Evolutionary conservation across 129 eudicot species (phyloP).

Genomic region (Cynara cardunculus): DNA sequence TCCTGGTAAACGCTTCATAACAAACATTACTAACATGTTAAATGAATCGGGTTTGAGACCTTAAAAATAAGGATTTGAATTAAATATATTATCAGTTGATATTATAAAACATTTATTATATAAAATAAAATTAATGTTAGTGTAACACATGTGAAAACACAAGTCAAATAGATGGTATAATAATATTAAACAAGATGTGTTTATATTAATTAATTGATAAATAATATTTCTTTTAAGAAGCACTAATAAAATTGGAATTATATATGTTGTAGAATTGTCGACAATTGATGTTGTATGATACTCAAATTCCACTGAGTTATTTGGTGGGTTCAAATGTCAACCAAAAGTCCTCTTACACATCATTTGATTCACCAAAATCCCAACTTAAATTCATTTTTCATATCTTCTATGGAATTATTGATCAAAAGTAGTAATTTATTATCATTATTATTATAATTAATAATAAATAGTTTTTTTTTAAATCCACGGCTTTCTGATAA

Average conservation of each 20-base stretch:
- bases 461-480: too few relatives aligned
- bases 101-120: not conserved
- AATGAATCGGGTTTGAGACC: not conserved
- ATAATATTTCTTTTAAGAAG: constrained; percentile 20
- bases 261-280: constrained; percentile 32
- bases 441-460: too few relatives aligned
- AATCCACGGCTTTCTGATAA: too few relatives aligned
- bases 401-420: not conserved
- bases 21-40: not conserved
- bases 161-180: constrained; percentile 7
- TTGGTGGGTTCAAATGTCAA: constrained; percentile 22
- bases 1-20: too few relatives aligned
- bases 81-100: not conserved
- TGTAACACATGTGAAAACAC: constrained; percentile 26
- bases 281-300: constrained; percentile 28
- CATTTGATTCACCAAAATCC: constrained; percentile 4
- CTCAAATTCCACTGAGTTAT: constrained; percentile 23
- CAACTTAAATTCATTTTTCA: not conserved
- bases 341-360: constrained; percentile 9
- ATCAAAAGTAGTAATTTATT: not conserved
- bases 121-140: not conserved
- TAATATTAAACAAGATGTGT: constrained; percentile 3
- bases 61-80: not conserved
- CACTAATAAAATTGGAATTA: constrained; percentile 29
- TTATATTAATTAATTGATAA: constrained; percentile 6